Percentiles rank a stretch among this genome's conserved stretches.
Conservation (phyloP, 2,329 filamentous ascomycete species). For the Scedosporium dehoogii region DNA sequence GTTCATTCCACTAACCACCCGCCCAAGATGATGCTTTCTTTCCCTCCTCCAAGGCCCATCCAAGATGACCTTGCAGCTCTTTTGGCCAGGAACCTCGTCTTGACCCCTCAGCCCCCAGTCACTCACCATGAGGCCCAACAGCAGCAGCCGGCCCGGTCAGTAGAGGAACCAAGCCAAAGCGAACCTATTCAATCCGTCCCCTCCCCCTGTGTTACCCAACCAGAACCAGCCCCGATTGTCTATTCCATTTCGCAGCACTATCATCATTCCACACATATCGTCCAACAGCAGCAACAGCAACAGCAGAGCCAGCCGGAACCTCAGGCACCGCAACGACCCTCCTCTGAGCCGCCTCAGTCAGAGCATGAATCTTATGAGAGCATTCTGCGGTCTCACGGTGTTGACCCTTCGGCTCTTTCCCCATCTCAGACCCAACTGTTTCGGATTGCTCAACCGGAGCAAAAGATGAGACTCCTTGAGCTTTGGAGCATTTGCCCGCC, state of each 20-base stretch:
- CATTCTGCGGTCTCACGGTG: conserved; percentile 54
- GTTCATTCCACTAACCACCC: background rate
- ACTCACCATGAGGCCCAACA: conserved; percentile 16
- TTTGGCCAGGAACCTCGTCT: conserved; percentile 63
- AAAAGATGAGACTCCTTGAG: conserved; percentile 67
- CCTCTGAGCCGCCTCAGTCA: conserved; percentile 39
- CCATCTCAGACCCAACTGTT: conserved; percentile 71
- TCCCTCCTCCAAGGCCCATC: background rate
- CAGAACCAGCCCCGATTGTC: conserved; percentile 38
- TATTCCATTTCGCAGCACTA: conserved; percentile 79
- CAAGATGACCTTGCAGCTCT: conserved; percentile 74
- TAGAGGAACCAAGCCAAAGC: background rate
- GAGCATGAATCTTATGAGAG: conserved; percentile 42
- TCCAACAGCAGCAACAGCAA: conserved; percentile 20
- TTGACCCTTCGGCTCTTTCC: conserved; percentile 61
- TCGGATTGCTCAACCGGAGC: conserved; percentile 59
- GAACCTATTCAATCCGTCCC: background rate
- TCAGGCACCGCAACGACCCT: conserved; percentile 28
- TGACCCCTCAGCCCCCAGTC: conserved; percentile 26
- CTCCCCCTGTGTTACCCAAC: conserved; percentile 15
- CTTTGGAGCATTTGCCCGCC: conserved; percentile 79
- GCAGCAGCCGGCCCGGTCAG: conserved; percentile 17
- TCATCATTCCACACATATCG: conserved; percentile 48
- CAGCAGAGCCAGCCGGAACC: conserved; percentile 14
- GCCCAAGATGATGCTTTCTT: conserved; percentile 6